Base-by-base conservation (phyloP, 495 filamentous ascomycete species). In the Saxophila tyrrhenica region DNA sequence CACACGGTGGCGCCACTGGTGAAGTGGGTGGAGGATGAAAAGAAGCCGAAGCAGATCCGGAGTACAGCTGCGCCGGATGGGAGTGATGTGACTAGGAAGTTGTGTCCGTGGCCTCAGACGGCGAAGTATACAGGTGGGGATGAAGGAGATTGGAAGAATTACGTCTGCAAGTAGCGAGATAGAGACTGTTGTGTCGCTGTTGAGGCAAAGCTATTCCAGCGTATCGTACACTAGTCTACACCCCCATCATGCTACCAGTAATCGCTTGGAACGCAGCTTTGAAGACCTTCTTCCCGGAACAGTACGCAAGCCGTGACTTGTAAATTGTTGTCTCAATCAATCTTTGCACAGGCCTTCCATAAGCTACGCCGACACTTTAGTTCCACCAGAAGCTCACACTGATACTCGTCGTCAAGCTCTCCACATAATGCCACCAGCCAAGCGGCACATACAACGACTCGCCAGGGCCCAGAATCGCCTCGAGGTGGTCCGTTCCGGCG, bases 341-440 rank as follows among this genome's bases (percentile, higher is more conserved):
- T n/a, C n/a, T n/a, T n/a, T n/a, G n/a, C n/a, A n/a, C n/a, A n/a
- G n/a, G n/a, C n/a, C n/a, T n/a, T n/a, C n/a, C n/a, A n/a, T n/a
- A n/a, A n/a, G n/a, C n/a, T n/a, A n/a, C n/a, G n/a, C n/a, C n/a
- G n/a, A n/a, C n/a, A n/a, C 48, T 29, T 62, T 50, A 62, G 39
- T 86, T 84, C 88, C 90, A 99, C 92, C 92, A 99, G 66, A 95
- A 98, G 67, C 89, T 97, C 35, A 97, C 90, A 64, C 94, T 97
- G 58, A 94, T 86, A 57, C 92, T 95, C 32, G 84, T 84, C 51
- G 77, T 86, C 65, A 96, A 63, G 35, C 87, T 87, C 57, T 85
- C 74, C 3, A 99, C 88, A 75, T 95, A 97, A 73, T 99, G 92
- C 92, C 92, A 99, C 92, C 92, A 99, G 19, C 91, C 92, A 2